Evolutionary conservation across 352 stramenopile species (phyloP).

Genomic region (Hyphochytrium catenoides): DNA sequence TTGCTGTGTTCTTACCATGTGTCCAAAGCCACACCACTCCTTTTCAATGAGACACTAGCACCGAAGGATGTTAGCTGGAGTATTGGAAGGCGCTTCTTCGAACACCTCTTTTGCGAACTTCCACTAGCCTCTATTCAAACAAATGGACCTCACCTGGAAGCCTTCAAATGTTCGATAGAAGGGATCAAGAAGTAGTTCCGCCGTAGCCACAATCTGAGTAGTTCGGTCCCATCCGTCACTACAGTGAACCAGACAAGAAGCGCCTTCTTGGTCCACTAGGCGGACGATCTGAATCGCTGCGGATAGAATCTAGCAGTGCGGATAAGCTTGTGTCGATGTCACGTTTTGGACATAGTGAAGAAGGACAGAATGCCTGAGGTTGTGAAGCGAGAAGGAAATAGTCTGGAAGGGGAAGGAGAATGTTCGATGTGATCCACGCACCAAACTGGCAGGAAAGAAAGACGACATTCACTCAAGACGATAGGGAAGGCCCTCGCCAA

Average conservation of each 20-base stretch:
- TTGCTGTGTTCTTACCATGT: too few relatives aligned
- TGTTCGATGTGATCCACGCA: constrained; percentile 3
- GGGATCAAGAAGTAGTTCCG: constrained; percentile 63
- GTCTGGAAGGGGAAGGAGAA: neutral
- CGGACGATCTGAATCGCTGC: constrained; percentile 53
- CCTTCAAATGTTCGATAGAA: constrained; percentile 63
- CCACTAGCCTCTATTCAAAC: too few relatives aligned
- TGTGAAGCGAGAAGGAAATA: constrained; percentile 34
- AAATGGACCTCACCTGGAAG: constrained; percentile 32
- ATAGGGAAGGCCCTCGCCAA: too few relatives aligned
- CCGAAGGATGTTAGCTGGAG: too few relatives aligned
- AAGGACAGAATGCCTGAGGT: too few relatives aligned
- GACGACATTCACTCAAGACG: too few relatives aligned
- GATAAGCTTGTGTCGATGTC: too few relatives aligned
- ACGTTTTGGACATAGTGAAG: too few relatives aligned
- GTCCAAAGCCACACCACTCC: constrained; percentile 95
- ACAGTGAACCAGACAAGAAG: constrained; percentile 21
- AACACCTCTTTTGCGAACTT: too few relatives aligned
- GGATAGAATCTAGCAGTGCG: constrained; percentile 41
- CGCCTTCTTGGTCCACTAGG: constrained; percentile 36
- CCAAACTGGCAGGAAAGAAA: constrained; percentile 27
- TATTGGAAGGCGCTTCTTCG: too few relatives aligned
- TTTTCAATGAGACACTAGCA: constrained; percentile 85
- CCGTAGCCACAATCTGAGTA: constrained; percentile 47
- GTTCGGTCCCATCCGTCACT: constrained; percentile 45